Evolutionary conservation across 129 eudicot genomes (phyloP), one percentile per base, ranked within the genome.

Genomic region (Helichrysum umbraculigerum): DNA sequence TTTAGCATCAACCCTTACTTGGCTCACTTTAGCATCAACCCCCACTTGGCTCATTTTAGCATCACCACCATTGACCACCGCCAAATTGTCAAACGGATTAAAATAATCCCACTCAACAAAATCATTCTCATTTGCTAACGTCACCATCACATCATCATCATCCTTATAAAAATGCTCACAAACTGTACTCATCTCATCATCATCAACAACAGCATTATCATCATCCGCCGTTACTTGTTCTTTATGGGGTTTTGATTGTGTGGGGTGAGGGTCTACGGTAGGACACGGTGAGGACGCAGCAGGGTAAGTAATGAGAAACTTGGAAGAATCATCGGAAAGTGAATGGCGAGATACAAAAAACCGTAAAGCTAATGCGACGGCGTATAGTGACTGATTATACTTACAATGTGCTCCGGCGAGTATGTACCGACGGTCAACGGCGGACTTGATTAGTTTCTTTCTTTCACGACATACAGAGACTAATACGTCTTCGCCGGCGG

Each of bases 51-150:
- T 68, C 75, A 72, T 81, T 33, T 75, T 75, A 52, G 35, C 73
- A 25, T 22, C 68, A 70, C 56, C 71, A 64, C 37, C 74, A 20
- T 65, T 65, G 25, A 65, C 76, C 60, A 17, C 19, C 14, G 58
- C 21, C 44, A 64, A 12, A 33, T 61, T 41, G 41, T 83, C 83
- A 58, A 84, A 71, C 0, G 70, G 62, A 41, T 69, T 75, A 66
- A 87, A 87, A 79, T 69, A 87, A 79, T 85, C 92, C 92, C 92
- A 87, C 71, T 79, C 86, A 74, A 51, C 82, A 74, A 64, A 61
- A 32, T 73, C 77, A 77, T 61, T 39, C 61, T 58, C 66, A 60
- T 62, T 33, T 17, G 56, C 12, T 79, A 79, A 80, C 83, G 79
- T 73, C 83, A 80, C 4, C 3, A 66, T 71, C n/a, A 73, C 74